Evolutionary conservation across 2,329 filamentous ascomycete species (phyloP).

Genomic region (Parasarocladium wereldwijsianum): DNA sequence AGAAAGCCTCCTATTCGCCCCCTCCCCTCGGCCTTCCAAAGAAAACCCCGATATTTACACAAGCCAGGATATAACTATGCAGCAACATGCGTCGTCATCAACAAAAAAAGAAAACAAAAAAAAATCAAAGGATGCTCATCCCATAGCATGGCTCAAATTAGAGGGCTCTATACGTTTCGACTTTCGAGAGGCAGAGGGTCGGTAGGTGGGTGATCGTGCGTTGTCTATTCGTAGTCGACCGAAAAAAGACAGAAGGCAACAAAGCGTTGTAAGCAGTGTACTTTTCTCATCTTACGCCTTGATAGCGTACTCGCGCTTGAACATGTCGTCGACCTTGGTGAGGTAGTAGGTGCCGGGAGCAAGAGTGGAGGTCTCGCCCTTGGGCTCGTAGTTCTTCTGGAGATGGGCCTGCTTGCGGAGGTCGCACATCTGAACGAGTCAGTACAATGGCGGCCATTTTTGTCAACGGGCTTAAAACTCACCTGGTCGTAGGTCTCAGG

Average conservation of each 20-base stretch:
- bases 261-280: not conserved
- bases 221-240: conserved; percentile 2
- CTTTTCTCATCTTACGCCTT: conserved; percentile 41
- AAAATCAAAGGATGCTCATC: too few species aligned
- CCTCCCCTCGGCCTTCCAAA: not conserved
- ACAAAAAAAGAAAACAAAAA: too few species aligned
- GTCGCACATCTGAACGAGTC: conserved; percentile 49
- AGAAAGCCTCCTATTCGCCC: too few species aligned
- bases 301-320: conserved; percentile 63
- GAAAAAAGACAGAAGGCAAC: not conserved
- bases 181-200: too few species aligned
- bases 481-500: conserved; percentile 64
- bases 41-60: conserved; percentile 2
- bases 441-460: conserved; percentile 6
- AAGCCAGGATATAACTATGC: too few species aligned
- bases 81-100: too few species aligned
- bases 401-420: conserved; percentile 73
- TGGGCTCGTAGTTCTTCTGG: conserved; percentile 62
- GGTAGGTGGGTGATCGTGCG: not conserved
- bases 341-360: conserved; percentile 61
- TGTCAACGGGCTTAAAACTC: conserved; percentile 19
- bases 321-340: conserved; percentile 70
- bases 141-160: conserved; percentile 5
- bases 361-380: conserved; percentile 53
- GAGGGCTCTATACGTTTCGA: too few species aligned